Base-by-base conservation (phyloP, 208 protist species). In the Porcisia hertigi region DNA sequence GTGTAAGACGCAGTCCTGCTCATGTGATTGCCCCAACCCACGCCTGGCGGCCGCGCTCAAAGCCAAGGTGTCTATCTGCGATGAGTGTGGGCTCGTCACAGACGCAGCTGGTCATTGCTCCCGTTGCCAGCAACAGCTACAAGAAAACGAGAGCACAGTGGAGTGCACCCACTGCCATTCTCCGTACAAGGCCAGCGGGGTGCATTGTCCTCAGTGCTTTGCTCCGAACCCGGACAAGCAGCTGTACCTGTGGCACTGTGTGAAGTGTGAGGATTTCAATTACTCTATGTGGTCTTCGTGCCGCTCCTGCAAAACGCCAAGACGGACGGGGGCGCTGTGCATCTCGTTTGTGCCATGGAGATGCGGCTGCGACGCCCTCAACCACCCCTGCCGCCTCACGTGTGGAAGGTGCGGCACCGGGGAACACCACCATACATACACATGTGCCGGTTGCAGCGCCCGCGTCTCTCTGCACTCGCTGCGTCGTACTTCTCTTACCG, bases 151-250 rank as follows among this genome's bases (percentile, higher is more conserved):
- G 25, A 47, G 41, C 36, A 55, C 25, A 25, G 72, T 81, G 25
- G 9, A 2, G 30, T 96, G 92, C 62, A 47, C 65, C 20, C 67
- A 65, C 45, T 96, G 92, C 74, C 67, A 66, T 41, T 57, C 53
- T 23, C 63, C 66, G 9, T 86, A 89, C 77, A 79, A 70, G 25
- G 65, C 69, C n/a, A 84, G 86, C 62, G 66, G 65, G 20, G 58
- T 94, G 45, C 89, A 91, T 75, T 96, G 92, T 70, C 84, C 88
- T 12, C 53, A 55, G n/a, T 96, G 92, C 71, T 96, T 89, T 75
- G 30, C 67, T 23, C 57, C 66, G 0, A 81, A 87, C 57, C 72
- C 85, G 34, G 49, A 75, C 25, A 87, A 87, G 54, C 55, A 71
- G 25, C 54, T 93, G 45, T 73, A 75, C 34, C 72, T 96, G 12